A percentile compares a stretch with the other conserved stretches of the same genome.
Conservation (phyloP, 306 rosid species). For the Citrullus amarus region DNA sequence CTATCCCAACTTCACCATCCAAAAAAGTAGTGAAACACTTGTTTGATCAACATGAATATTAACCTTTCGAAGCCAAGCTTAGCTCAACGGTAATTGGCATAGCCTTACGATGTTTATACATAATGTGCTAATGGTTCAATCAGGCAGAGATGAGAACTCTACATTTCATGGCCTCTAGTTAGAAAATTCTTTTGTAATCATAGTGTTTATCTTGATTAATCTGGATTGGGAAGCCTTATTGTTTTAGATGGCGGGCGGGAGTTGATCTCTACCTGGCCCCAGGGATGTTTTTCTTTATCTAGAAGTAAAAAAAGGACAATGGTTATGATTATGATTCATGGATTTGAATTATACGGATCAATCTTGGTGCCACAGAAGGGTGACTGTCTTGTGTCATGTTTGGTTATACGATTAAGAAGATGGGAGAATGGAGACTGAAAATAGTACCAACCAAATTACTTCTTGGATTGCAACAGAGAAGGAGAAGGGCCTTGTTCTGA, state of each 20-base stretch:
- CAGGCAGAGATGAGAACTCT: neutral
- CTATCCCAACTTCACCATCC: neutral
- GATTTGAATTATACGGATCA: neutral
- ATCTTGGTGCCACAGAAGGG: slow-evolving; percentile 1
- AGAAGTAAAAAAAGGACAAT: neutral
- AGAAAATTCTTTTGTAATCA: neutral
- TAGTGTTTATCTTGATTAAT: neutral
- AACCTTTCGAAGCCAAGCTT: neutral
- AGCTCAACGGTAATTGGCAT: too few relatives aligned
- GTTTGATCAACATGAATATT: neutral
- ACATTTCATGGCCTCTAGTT: neutral
- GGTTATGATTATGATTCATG: neutral
- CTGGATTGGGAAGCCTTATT: neutral
- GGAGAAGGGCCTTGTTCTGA: neutral
- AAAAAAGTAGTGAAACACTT: neutral
- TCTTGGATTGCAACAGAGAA: neutral
- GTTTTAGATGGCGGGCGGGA: neutral
- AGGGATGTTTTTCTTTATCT: neutral
- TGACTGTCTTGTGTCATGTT: neutral
- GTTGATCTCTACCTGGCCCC: neutral
- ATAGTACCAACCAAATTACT: neutral
- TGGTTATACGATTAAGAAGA: neutral
- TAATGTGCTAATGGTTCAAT: neutral
- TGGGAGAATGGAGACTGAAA: neutral
- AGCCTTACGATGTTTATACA: neutral